phyloP scores from a whole-genome alignment of 2,329 filamentous ascomycete species.

The Fusarium austroafricanum region DNA sequence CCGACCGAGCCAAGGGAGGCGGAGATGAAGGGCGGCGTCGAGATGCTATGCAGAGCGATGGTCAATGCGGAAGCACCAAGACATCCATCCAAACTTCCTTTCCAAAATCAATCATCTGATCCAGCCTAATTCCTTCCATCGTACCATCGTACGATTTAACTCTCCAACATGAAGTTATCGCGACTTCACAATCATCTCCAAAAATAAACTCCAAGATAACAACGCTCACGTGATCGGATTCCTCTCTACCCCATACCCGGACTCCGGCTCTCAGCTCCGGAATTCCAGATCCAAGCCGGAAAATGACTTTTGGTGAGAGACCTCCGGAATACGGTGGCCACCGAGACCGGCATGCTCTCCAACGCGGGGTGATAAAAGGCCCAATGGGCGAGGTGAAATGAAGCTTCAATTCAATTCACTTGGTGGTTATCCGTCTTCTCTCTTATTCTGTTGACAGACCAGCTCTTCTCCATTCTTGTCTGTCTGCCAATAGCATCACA shows the following conservation, averaged over 20 bases:
- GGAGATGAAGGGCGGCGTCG: background rate
- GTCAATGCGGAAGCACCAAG: slow-evolving; percentile 1
- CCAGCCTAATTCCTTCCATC: background rate
- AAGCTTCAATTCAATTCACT: slow-evolving; percentile 7
- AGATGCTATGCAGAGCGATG: background rate
- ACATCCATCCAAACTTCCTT: background rate
- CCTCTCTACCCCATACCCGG: slow-evolving; percentile 10
- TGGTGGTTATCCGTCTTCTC: background rate
- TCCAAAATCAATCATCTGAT: background rate
- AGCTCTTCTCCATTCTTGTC: slow-evolving; percentile 1
- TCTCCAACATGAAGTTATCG: slow-evolving; percentile 11
- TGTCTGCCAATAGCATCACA: slow-evolving; percentile 21
- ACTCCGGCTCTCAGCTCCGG: slow-evolving; percentile 29
- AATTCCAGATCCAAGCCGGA: slow-evolving; percentile 33
- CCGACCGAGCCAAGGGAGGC: background rate
- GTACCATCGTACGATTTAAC: background rate
- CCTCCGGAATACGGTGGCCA: slow-evolving; percentile 30
- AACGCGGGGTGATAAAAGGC: slow-evolving; percentile 37
- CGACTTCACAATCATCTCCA: background rate
- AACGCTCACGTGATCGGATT: slow-evolving; percentile 29
- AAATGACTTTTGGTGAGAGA: slow-evolving; percentile 27
- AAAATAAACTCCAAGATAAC: background rate
- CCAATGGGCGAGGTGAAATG: slow-evolving; percentile 19
- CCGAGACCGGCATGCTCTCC: slow-evolving; percentile 34
- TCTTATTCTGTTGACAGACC: slow-evolving; percentile 21